Base-by-base conservation (phyloP, 2,329 filamentous ascomycete species). In the Ambrosiella beaveri region DNA sequence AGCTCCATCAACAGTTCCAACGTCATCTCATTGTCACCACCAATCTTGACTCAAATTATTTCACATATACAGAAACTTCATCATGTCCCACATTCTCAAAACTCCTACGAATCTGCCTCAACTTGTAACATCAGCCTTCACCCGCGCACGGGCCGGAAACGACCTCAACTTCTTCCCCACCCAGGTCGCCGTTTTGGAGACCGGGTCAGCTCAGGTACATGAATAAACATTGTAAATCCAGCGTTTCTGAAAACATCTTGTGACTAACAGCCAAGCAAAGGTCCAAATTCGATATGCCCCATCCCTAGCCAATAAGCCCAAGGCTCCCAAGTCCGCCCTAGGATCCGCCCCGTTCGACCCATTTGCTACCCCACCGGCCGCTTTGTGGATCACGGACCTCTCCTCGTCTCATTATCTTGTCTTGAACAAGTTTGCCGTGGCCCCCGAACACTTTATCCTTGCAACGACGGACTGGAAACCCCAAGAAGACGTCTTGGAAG, bases 251-350 rank as follows among this genome's bases (percentile, higher is more conserved):
- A 41, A 41, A 12, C 7, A 41, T 52, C 9, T 47, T 12, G 27
- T 4, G 12, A 38, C 51, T 39, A 15, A 27, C 49, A 8, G 12
- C 39, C 15, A 45, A 27, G 27, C 27, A 3, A 27, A 86, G 83
- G 86, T 87, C 65, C 85, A 88, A 69, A 71, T 88, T 1, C 82
- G 84, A 56, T 88, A 80, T 71, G 84, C 83, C 7, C 83, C 83
- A 0, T 70, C 82, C 0, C 74, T 88, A 3, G 81, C 81, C 53
- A 79, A 78, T 64, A 88, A 88, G 65, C 83, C 84, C 3, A 79
- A 75, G 64, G 71, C 64, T 2, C 65, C 69, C 4, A 39, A 35
- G 17, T 57, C 64, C 12, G 64, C 66, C 7, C 68, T 65, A 50
- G 64, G 57, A 35, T 17, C 40, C 45, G 65, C 65, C 36, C 65